Evolutionary conservation across 2,329 filamentous ascomycete genomes (phyloP).

Genomic region (Stromatinia cepivora): DNA sequence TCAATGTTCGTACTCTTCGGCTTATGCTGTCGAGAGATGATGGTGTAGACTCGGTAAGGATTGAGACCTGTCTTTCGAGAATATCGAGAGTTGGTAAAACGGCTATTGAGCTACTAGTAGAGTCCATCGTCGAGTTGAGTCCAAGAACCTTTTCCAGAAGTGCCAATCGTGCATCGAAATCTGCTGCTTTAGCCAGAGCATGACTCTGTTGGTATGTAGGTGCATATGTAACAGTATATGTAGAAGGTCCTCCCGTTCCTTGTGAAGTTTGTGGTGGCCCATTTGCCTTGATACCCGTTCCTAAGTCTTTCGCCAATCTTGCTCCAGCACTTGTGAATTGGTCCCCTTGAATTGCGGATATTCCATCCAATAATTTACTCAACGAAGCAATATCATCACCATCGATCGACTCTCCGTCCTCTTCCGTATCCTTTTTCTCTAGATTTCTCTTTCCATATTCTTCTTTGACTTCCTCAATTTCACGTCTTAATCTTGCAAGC

Average conservation of each 20-base stretch:
- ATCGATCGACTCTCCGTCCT: slow-evolving; percentile 42
- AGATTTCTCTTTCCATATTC: slow-evolving; percentile 58
- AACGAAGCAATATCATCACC: slow-evolving; percentile 65
- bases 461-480: slow-evolving; percentile 70
- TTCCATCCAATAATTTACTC: slow-evolving; percentile 69
- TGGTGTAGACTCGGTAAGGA: slow-evolving; percentile 70
- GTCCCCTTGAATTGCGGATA: slow-evolving; percentile 46
- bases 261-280: slow-evolving; percentile 33
- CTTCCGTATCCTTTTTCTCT: slow-evolving; percentile 46
- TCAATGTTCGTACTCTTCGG: slow-evolving; percentile 67
- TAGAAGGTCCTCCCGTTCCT: slow-evolving; percentile 44
- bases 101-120: slow-evolving; percentile 60
- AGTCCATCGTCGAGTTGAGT: slow-evolving; percentile 66
- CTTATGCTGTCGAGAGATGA: slow-evolving; percentile 72
- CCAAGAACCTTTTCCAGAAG: slow-evolving; percentile 81
- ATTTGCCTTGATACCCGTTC: slow-evolving; percentile 36
- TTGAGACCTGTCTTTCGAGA: slow-evolving; percentile 77
- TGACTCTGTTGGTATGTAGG: slow-evolving; percentile 67
- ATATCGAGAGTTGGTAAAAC: slow-evolving; percentile 80
- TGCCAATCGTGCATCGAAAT: slow-evolving; percentile 81
- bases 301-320: slow-evolving; percentile 39
- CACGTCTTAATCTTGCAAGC: slow-evolving; percentile 77
- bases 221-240: slow-evolving; percentile 65
- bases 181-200: slow-evolving; percentile 75
- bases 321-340: slow-evolving; percentile 27